Base-by-base conservation (phyloP, 371 early-diverging fungal genomes). In the Mucor piriformis region DNA sequence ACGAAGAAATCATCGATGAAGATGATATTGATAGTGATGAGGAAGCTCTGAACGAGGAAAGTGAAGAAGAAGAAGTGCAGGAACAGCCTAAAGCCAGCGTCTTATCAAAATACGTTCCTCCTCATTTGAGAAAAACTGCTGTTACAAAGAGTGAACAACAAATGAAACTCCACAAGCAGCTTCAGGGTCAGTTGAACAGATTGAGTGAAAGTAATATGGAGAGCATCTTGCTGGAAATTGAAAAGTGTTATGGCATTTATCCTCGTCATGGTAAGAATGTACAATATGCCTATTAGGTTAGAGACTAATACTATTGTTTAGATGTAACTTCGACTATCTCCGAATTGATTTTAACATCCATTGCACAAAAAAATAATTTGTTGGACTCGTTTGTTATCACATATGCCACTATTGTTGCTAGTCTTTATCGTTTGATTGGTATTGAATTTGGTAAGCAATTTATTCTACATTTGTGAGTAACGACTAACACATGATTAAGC, bases 131-230 rank as follows among this genome's bases (percentile, higher is more conserved):
- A 60, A 83, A 79, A 53, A 69, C 72, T 38, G 61, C 83, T 3
- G 61, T 73, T 1, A 71, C 82, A 21, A 81, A 86, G 33, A 77
- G 76, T 2, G 88, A 90, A 66, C 83, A 85, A 34, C 73, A 82
- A 34, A 69, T 82, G 6, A 83, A 90, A 15, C 76, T 96, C 3
- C 89, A 91, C 53, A 83, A 91, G 29, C 85, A 84, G 35, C 66
- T 95, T 4, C 93, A 93, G 70, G 98, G 98, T 61, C 84, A 89
- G 55, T 75, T 96, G 13, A 96, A 95, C 79, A 87, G 84, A 77
- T 74, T 96, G 67, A 93, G 90, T 71, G 97, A 95, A 71, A 84
- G 88, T 67, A 96, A 95, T 66, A 86, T 96, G 43, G 96, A 95
- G 63, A 81, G 85, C 18, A 96, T 95, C 52, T 59, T 95, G 13